Base-by-base conservation (phyloP, 208 protist genomes). In the Crithidia mellificae region DNA sequence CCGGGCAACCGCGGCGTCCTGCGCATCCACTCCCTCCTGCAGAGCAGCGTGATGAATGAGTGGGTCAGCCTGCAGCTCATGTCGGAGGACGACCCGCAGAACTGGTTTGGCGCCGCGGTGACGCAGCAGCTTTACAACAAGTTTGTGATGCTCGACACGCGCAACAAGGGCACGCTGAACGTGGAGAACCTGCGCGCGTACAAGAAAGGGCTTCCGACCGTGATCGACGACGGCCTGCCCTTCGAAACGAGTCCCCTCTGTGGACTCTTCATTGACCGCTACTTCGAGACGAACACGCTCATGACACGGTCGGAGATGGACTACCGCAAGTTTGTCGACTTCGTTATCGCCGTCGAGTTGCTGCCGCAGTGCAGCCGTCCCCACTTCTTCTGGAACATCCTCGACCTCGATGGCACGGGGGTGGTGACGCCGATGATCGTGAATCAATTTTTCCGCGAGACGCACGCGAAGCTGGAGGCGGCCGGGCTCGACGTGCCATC, bases 301-400 rank as follows among this genome's bases (percentile, higher is more conserved):
- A 94, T 92, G 77, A 80, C 88, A 20, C 81, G 80, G 20, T 80
- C 81, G 20, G 90, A 97, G 68, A 77, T 98, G 71, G 94, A 98
- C 77, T 98, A 93, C 74, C 88, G 93, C 22, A 92, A 91, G 44
- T 98, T 96, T 80, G 88, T 98, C 2, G 91, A 97, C 77, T 98
- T 98, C 72, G 87, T 96, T 0, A 81, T 98, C 19, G 91, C 92
- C 15, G 81, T 91, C 24, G 87, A 95, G 51, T 80, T 95, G 71
- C 81, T 95, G 44, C 90, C 87, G 34, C 78, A 86, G 53, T 92
- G 85, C 71, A 81, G 84, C 39, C 72, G 87, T 6, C 90, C 93
- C 29, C 57, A 75, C 19, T 95, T 94, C 61, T 94, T 96, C 53
- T 97, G 90, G 85, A 83, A 84, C 38, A 93, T 96, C n/a, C 72